A percentile compares a stretch with the other conserved stretches of the same genome.
These are phyloP conservation scores for Ustilago shanxiensis DNA, from an alignment of 1,284 basidiomycete genomes.

Conservation along the genomic window DNA sequence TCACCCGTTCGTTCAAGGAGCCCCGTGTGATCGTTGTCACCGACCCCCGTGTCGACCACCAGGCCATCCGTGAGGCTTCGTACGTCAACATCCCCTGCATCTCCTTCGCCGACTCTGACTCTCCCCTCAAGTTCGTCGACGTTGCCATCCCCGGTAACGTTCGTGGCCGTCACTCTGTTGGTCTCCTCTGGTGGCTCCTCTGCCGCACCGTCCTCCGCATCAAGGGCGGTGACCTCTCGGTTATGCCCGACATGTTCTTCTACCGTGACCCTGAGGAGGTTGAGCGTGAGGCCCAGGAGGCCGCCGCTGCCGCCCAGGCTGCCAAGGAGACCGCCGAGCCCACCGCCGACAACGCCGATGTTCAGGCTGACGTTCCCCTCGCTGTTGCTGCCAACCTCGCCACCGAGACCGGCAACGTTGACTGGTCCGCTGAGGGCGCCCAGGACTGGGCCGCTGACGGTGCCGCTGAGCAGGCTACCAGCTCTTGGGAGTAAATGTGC, in stretches of 20 bases:
- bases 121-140: slow-evolving; percentile 95
- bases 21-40: slow-evolving; percentile 97
- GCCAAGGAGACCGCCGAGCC: slow-evolving; percentile 61
- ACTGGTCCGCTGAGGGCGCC: slow-evolving; percentile 79
- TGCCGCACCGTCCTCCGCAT: slow-evolving; percentile 97
- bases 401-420: slow-evolving; percentile 74
- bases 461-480: slow-evolving; percentile 48
- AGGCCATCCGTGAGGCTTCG: slow-evolving; percentile 98
- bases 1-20: slow-evolving; percentile 99
- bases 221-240: slow-evolving; percentile 92
- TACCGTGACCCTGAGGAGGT: slow-evolving; percentile 99
- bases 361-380: slow-evolving; percentile 73
- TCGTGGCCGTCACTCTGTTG: slow-evolving; percentile 96
- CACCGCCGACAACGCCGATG: slow-evolving; percentile 76
- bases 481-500: slow-evolving; percentile 51
- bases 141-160: slow-evolving; percentile 99
- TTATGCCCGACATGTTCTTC: slow-evolving; percentile 99
- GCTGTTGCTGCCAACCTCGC: slow-evolving; percentile 59
- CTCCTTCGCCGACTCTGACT: slow-evolving; percentile 97
- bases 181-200: slow-evolving; percentile 98
- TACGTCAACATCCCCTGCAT: slow-evolving; percentile 99
- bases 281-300: slow-evolving; percentile 95
- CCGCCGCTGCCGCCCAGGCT: slow-evolving; percentile 72
- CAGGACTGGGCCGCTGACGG: slow-evolving; percentile 70
- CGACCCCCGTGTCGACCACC: slow-evolving; percentile 99